Conservation (phyloP, 371 early-diverging fungal genomes). For the Dichotomocladium elegans region DNA sequence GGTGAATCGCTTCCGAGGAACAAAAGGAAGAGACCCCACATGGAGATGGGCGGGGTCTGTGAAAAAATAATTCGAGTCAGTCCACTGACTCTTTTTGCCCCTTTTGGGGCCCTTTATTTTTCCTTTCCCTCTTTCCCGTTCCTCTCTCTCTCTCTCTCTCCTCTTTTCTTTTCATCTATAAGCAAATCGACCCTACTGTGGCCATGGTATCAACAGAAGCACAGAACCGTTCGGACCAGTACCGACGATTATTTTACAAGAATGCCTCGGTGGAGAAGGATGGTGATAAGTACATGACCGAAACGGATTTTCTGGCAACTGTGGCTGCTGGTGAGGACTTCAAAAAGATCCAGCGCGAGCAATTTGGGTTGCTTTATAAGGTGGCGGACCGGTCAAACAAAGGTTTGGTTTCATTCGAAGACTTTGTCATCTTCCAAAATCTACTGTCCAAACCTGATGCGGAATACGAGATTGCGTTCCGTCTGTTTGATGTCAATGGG, state of each 20-base stretch:
- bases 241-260: constrained; percentile 57
- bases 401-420: constrained; percentile 66
- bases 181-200: not conserved
- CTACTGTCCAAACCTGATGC: constrained; percentile 76
- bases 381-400: constrained; percentile 66
- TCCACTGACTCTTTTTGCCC: no score
- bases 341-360: constrained; percentile 56
- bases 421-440: constrained; percentile 75
- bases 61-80: no score
- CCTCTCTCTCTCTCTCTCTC: not conserved
- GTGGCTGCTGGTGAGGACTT: constrained; percentile 66
- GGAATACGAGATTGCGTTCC: constrained; percentile 79
- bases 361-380: constrained; percentile 63
- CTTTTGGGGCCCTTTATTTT: not conserved
- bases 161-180: not conserved
- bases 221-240: constrained; percentile 29
- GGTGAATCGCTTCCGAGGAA: no score
- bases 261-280: constrained; percentile 60
- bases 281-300: constrained; percentile 60
- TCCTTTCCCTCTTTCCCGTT: not conserved
- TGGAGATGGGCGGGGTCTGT: no score
- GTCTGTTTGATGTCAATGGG: constrained; percentile 61
- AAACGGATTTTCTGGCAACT: constrained; percentile 67
- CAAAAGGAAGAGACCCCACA: no score
- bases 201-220: not conserved